Percentiles rank a stretch among this genome's conserved stretches.
phyloP scores from a whole-genome alignment of 768 basidiomycete genomes.

The Tylopilus plumbeoviolaceoides region DNA sequence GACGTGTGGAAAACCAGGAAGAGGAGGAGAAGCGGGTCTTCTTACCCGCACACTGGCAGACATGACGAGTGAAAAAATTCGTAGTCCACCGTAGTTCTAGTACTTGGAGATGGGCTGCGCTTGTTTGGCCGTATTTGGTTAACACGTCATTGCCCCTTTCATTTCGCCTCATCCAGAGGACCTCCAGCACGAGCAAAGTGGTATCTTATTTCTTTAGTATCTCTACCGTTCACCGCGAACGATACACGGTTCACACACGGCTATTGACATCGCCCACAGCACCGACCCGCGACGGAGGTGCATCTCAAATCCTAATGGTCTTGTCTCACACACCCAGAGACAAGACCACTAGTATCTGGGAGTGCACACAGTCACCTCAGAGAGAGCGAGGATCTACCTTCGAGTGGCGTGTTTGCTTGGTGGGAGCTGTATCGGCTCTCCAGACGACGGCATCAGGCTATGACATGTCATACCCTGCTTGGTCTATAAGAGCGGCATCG shows the following conservation, averaged over 20 bases:
- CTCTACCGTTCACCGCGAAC: no score
- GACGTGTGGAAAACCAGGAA: constrained; percentile 41
- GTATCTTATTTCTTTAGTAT: no score
- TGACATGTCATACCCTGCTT: background rate
- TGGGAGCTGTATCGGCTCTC: background rate
- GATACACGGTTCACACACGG: no score
- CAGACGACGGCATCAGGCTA: background rate
- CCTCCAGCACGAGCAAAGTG: no score
- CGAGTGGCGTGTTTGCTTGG: background rate
- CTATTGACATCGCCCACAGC: no score
- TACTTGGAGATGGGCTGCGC: no score
- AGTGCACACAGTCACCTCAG: no score
- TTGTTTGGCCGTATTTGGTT: background rate
- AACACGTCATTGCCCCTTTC: background rate
- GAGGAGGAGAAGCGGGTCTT: constrained; percentile 69
- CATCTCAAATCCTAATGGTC: background rate
- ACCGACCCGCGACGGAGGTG: background rate
- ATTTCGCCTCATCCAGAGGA: no score
- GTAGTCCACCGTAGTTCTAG: no score
- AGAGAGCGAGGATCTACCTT: background rate
- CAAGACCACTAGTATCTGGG: no score
- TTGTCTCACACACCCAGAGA: no score
- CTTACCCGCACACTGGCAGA: constrained; percentile 56
- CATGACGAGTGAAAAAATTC: constrained; percentile 27
- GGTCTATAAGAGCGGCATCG: background rate